A percentile compares a stretch with the other conserved stretches of the same genome.
Evolutionary conservation across 352 stramenopile species (phyloP).

Genomic region (Phytopythium oedochilum): DNA sequence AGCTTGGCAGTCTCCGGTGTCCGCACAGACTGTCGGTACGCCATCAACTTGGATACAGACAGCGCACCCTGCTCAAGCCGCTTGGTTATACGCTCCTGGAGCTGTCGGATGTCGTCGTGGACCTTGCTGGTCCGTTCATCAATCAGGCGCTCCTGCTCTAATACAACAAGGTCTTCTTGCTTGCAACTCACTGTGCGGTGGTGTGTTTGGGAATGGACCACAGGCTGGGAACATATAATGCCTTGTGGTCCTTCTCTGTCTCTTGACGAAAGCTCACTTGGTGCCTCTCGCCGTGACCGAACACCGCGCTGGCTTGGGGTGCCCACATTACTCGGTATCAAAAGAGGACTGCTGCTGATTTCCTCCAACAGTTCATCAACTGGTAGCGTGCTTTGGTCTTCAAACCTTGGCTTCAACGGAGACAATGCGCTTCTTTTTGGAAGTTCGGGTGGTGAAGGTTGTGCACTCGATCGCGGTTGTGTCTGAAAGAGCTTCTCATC

Average conservation of each 20-base stretch:
- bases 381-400: neutral
- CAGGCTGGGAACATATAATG: neutral
- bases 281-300: neutral
- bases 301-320: neutral
- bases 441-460: too few relatives aligned
- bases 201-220: neutral
- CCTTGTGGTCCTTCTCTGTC: neutral
- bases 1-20: neutral
- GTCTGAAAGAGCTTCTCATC: neutral
- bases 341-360: neutral
- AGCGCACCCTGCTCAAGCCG: conserved; percentile 39
- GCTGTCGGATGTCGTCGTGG: conserved; percentile 62
- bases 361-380: neutral
- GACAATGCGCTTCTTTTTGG: neutral
- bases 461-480: neutral
- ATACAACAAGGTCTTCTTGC: neutral
- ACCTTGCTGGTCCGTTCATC: conserved; percentile 60
- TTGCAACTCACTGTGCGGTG: neutral
- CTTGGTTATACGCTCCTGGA: conserved; percentile 64
- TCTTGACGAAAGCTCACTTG: neutral
- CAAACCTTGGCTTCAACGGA: neutral
- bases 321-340: neutral
- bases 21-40: neutral
- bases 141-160: conserved; percentile 30
- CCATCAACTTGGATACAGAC: neutral